Evolutionary conservation across 108 stramenopile genomes (phyloP).

Genomic region (Epithemia pelagica): DNA sequence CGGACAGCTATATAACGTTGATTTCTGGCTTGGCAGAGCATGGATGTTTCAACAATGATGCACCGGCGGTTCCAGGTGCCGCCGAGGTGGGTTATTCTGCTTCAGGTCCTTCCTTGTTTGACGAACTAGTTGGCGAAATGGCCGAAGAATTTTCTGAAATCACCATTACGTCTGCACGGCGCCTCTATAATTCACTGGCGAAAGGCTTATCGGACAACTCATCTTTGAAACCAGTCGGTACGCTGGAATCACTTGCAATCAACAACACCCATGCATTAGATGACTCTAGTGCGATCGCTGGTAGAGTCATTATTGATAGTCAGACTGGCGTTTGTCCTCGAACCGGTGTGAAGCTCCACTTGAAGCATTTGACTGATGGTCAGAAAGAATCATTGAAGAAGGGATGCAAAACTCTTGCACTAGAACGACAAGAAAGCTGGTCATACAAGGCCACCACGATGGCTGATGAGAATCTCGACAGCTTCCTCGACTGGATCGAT

Average conservation of each 20-base stretch:
- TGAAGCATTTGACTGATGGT: slow-evolving; percentile 48
- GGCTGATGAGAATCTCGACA: slow-evolving; percentile 28
- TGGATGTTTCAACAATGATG: slow-evolving; percentile 42
- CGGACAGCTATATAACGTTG: slow-evolving; percentile 66
- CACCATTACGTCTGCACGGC: slow-evolving; percentile 56
- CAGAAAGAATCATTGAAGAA: slow-evolving; percentile 53
- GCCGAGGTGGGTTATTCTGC: slow-evolving; percentile 38
- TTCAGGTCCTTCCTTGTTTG: slow-evolving; percentile 56
- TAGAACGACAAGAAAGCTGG: slow-evolving; percentile 19
- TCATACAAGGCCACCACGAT: slow-evolving; percentile 7
- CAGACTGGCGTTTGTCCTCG: slow-evolving; percentile 52
- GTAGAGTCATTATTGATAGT: slow-evolving; percentile 50
- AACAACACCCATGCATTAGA: neutral
- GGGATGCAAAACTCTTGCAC: slow-evolving; percentile 36
- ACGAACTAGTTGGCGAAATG: slow-evolving; percentile 66
- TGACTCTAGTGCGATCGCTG: slow-evolving; percentile 40
- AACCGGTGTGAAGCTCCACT: slow-evolving; percentile 50
- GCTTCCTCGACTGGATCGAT: slow-evolving; percentile 66
- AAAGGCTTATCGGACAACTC: slow-evolving; percentile 18
- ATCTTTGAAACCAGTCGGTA: slow-evolving; percentile 17
- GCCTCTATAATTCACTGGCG: slow-evolving; percentile 62
- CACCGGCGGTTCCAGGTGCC: slow-evolving; percentile 47
- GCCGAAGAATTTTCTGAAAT: slow-evolving; percentile 67
- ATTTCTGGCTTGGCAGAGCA: slow-evolving; percentile 61
- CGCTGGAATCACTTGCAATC: neutral